Evolutionary conservation across 2,329 filamentous ascomycete genomes (phyloP), one percentile per base, ranked within the genome.

Genomic region (Dactylellina leptospora): DNA sequence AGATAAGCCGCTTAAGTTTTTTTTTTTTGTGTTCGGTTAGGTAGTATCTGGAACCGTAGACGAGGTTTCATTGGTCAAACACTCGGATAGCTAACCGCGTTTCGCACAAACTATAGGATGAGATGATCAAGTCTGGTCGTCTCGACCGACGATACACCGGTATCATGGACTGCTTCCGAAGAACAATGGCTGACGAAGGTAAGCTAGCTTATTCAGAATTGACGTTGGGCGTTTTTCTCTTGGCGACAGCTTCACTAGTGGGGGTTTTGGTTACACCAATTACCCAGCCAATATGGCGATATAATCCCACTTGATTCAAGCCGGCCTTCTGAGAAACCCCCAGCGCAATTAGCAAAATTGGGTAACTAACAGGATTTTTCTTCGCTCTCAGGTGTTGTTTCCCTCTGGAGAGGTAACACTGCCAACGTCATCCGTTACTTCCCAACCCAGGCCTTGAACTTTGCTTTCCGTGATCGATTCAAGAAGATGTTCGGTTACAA

Each of bases 371-470:
- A 25, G 10, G 22, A 27, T 45, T 2, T 28, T 16, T 28, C 33
- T 16, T 42, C 30, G 13, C 27, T n/a, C n/a, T 42, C 50, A 76
- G 75, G 75, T 54, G 84, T 95, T 80, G 89, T 95, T 83, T 89
- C 93, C 77, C 88, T 99, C 80, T 99, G 95, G 95, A 89, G 95
- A 89, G 95, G 95, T 85, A 99, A 99, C 92, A 99, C 95, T 82
- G 95, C 95, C 92, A 99, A 99, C 90, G 95, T 99, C 84, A 96
- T 99, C 88, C 95, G 95, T 90, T 99, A 99, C 88, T 99, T 99
- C 92, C 95, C 95, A 79, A 99, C 95, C 83, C 95, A 99, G 89
- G 95, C 95, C 80, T 87, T 99, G 83, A 99, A 99, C 93, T 99
- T 99, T 82, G 95, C 95, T 83, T 99, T 99, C 95, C 95, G 95